phyloP scores from a whole-genome alignment of 352 stramenopile genomes.

The Phytophthora pluvialis region DNA sequence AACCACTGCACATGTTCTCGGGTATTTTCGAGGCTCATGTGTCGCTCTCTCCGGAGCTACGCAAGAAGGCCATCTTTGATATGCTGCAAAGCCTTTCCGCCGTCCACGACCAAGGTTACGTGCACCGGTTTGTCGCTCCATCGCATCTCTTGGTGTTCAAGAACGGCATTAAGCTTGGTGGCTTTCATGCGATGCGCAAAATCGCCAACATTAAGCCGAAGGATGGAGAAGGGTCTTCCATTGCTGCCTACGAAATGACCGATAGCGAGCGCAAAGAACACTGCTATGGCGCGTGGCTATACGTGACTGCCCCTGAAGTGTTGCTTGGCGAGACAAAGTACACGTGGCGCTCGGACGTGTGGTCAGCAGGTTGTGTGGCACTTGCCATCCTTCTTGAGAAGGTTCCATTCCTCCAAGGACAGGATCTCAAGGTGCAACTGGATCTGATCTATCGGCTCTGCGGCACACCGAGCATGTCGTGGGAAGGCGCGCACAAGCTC shows the following conservation, averaged over 20 bases:
- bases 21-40: conserved; percentile 74
- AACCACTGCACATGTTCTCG: conserved; percentile 80
- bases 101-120: conserved; percentile 75
- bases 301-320: conserved; percentile 73
- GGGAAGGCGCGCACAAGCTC: conserved; percentile 56
- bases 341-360: conserved; percentile 79
- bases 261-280: conserved; percentile 86
- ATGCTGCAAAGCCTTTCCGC: conserved; percentile 63
- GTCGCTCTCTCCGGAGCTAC: conserved; percentile 46
- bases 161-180: conserved; percentile 67
- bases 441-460: conserved; percentile 84
- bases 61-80: conserved; percentile 78
- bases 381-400: conserved; percentile 75
- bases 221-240: conserved; percentile 33
- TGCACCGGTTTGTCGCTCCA: conserved; percentile 79
- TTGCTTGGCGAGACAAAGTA: conserved; percentile 73
- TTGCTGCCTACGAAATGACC: conserved; percentile 62
- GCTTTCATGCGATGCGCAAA: conserved; percentile 75
- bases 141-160: conserved; percentile 80
- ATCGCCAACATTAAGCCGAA: conserved; percentile 42
- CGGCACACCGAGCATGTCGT: conserved; percentile 68
- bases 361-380: conserved; percentile 70
- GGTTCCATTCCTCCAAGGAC: conserved; percentile 66
- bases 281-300: conserved; percentile 65
- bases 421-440: conserved; percentile 68